These are phyloP conservation scores for Tagetes patula DNA, from an alignment of 129 eudicot species.

Conservation along the genomic window DNA sequence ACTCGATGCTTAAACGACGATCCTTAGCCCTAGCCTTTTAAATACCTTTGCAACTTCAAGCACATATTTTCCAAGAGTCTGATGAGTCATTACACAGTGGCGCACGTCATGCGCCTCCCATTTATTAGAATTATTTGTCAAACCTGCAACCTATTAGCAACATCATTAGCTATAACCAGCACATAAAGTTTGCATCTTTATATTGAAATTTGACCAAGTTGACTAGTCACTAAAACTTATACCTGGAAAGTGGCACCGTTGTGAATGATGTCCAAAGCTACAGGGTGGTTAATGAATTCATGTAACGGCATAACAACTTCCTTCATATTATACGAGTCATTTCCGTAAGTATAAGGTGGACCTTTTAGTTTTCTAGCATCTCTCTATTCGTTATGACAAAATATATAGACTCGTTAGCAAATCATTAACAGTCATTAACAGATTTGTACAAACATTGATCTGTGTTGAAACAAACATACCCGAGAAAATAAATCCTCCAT, in stretches of 20 bases:
- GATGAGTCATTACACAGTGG: constrained; percentile 72
- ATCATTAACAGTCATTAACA: not conserved
- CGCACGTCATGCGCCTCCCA: constrained; percentile 81
- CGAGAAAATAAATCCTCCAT: constrained; percentile 83
- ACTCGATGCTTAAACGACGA: not conserved
- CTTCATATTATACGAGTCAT: constrained; percentile 75
- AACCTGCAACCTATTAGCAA: constrained; percentile 67
- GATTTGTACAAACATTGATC: constrained; percentile 3
- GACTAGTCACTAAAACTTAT: constrained; percentile 23
- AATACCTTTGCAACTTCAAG: constrained; percentile 95
- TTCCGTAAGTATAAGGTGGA: constrained; percentile 34
- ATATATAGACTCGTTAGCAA: constrained; percentile 6
- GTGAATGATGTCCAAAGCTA: constrained; percentile 75
- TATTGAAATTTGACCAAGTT: constrained; percentile 8
- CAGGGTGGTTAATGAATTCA: constrained; percentile 71
- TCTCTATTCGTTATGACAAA: constrained; percentile 49
- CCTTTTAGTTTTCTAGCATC: constrained; percentile 56
- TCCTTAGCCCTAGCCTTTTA: not conserved
- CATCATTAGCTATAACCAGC: constrained; percentile 20
- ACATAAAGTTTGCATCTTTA: not conserved
- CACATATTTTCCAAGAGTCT: constrained; percentile 68
- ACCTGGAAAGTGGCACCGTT: constrained; percentile 99
- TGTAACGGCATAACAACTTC: constrained; percentile 78
- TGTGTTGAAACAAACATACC: constrained; percentile 52
- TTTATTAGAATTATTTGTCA: constrained; percentile 77